Evolutionary conservation across 1,284 basidiomycete genomes (phyloP).

Genomic region (Sphaerobolus stellatus): DNA sequence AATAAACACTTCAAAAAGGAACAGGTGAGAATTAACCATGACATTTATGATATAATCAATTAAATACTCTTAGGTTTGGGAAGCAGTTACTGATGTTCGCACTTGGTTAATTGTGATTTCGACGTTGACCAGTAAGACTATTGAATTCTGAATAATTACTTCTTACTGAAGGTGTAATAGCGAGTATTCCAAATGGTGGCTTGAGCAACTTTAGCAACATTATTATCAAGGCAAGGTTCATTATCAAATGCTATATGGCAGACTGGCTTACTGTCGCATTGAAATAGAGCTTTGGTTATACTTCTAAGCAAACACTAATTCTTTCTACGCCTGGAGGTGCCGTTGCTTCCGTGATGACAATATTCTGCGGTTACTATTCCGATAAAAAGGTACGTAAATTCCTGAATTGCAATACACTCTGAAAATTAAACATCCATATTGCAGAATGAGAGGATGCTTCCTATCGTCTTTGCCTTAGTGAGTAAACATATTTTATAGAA

Average conservation of each 20-base stretch:
- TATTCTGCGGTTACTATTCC: conserved; percentile 62
- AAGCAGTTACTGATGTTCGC: conserved; percentile 58
- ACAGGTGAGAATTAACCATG: conserved; percentile 39
- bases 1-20: conserved; percentile 61
- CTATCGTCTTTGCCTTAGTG: conserved; percentile 54
- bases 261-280: background rate
- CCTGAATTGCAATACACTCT: background rate
- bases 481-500: background rate
- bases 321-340: conserved; percentile 57
- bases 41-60: background rate
- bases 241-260: background rate
- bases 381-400: conserved; percentile 50
- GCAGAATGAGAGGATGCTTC: conserved; percentile 62
- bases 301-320: conserved; percentile 62
- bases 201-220: conserved; percentile 64
- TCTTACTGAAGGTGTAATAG: conserved; percentile 30
- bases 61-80: conserved; percentile 34
- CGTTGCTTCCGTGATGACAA: conserved; percentile 46
- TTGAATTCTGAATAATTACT: background rate
- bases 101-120: conserved; percentile 64
- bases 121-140: conserved; percentile 51
- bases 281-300: conserved; percentile 22
- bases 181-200: conserved; percentile 65
- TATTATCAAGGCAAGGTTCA: conserved; percentile 24
- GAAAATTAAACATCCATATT: background rate